Base-by-base conservation (phyloP, 257 asterid species). In the Asclepias syriaca region DNA sequence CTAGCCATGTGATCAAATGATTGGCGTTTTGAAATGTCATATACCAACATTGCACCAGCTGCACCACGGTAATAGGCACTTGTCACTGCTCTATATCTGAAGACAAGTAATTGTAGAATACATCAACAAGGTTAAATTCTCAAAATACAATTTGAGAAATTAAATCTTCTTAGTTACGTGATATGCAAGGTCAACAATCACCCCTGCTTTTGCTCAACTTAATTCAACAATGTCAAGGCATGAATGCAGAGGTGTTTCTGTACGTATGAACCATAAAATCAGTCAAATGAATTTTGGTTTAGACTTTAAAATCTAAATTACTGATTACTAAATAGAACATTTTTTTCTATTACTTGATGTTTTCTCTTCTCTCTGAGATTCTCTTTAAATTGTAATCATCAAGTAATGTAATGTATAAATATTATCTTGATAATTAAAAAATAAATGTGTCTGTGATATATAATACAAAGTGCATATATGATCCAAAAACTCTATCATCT, bases 31-130 rank as follows among this genome's bases (percentile, higher is more conserved):
- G 97, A 74, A 84, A 91, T 84, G 78, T 91, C 97, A 11, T 89
- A 91, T 0, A 91, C 95, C 70, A 91, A 59, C 96, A 91, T 91
- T 57, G 97, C 97, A 12, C 97, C 97, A 12, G 89, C 97, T n/a
- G 97, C 97, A 2, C 96, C 97, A 63, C 97, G 84, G 80, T 91
- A 91, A 74, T 91, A 91, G 45, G 97, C 96, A 58, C 96, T 91
- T 59, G 97, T 91, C 60, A 91, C 96, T 3, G 97, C 97, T 71
- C 97, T 84, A 68, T 91, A 91, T 89, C 97, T 91, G 79, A 66
- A 22, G 58, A 5, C 34, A 24, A 61, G 32, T 51, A 32, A 34
- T 34, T 34, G 3, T 34, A 54, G 18, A n/a, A 63, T 27, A 43
- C 14, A 53, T 29, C 2, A 74, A 19, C 60, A 54, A 9, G 67